phyloP scores from a whole-genome alignment of 441 rosid genomes.

The Erysimum pusillum region DNA sequence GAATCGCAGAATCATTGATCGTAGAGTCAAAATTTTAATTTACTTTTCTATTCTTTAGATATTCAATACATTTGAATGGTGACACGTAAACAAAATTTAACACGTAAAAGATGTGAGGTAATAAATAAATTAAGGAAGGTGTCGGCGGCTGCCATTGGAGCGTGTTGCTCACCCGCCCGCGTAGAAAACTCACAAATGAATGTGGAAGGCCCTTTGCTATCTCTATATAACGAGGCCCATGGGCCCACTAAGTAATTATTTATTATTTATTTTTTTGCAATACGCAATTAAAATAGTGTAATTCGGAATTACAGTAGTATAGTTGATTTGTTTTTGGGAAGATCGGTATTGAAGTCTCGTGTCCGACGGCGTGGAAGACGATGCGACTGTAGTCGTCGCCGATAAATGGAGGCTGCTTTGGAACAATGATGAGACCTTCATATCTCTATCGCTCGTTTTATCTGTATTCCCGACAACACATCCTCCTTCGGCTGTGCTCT shows the following conservation, averaged over 20 bases:
- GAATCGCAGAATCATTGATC: background rate
- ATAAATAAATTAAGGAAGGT: constrained; percentile 7
- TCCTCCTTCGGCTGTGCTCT: background rate
- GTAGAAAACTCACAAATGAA: background rate
- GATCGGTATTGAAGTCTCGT: background rate
- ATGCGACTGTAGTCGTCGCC: background rate
- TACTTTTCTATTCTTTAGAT: background rate
- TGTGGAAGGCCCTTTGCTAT: background rate
- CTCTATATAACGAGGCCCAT: constrained; percentile 17
- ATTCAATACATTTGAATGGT: background rate
- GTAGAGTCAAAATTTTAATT: background rate
- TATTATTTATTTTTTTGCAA: too few relatives aligned
- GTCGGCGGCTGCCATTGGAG: constrained; percentile 46
- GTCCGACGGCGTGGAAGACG: constrained; percentile 8
- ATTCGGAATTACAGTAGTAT: background rate
- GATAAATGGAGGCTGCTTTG: background rate
- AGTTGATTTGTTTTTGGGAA: background rate
- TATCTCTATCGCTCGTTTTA: background rate
- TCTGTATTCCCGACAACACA: background rate
- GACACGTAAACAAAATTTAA: background rate
- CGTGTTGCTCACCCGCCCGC: constrained; percentile 15
- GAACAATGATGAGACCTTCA: too few relatives aligned
- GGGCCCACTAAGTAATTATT: too few relatives aligned
- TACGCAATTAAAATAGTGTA: background rate
- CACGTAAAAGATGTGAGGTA: background rate